Conservation (phyloP, 306 rosid genomes). For the Castanea crenata region DNA sequence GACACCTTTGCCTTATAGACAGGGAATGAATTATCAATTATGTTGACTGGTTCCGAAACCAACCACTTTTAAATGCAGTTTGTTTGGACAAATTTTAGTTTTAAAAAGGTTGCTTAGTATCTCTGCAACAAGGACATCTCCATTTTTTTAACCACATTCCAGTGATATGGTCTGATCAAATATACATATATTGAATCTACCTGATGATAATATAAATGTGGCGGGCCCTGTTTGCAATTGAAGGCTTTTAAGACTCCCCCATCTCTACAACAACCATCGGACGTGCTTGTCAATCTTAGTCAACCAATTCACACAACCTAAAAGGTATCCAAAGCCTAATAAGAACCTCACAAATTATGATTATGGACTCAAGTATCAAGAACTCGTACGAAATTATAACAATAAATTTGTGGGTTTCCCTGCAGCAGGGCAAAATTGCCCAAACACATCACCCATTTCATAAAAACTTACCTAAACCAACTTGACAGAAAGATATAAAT, state of each 20-base stretch:
- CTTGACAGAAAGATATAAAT: neutral
- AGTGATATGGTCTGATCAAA: neutral
- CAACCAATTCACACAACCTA: conserved; percentile 1
- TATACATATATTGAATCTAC: neutral
- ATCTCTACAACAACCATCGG: conserved; percentile 4
- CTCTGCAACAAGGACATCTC: conserved; percentile 48
- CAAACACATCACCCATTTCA: neutral
- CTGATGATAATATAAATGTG: neutral
- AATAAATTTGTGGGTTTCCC: conserved; percentile 15
- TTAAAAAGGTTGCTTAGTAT: conserved; percentile 47
- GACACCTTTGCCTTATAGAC: conserved; percentile 30
- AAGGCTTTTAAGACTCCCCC: neutral
- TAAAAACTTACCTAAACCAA: neutral
- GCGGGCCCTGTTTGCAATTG: conserved; percentile 1
- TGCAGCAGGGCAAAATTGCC: neutral
- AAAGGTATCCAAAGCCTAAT: conserved; percentile 16
- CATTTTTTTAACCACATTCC: neutral
- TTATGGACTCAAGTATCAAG: neutral
- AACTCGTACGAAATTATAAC: conserved; percentile 1
- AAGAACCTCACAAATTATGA: neutral
- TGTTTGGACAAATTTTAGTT: conserved; percentile 26
- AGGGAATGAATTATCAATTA: conserved; percentile 40
- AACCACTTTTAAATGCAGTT: conserved; percentile 36
- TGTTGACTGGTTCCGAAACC: conserved; percentile 64
- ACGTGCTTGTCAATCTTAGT: conserved; percentile 5